Evolutionary conservation across 306 rosid species (phyloP).

Genomic region (Vicia villosa): DNA sequence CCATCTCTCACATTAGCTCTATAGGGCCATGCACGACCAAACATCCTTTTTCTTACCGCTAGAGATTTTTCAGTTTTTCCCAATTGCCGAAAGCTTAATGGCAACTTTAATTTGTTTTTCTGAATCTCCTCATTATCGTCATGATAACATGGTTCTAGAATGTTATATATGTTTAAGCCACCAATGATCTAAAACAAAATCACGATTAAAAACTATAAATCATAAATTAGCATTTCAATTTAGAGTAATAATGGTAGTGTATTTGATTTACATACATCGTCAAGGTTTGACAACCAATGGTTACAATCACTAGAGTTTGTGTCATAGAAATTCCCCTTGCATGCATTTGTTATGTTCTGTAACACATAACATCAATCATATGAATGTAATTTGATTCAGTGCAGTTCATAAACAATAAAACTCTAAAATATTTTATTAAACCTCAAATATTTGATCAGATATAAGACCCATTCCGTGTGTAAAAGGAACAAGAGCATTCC

Average conservation of each 20-base stretch:
- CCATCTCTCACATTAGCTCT: slow-evolving; percentile 71
- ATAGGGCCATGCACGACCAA: slow-evolving; percentile 86
- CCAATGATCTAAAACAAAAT: too few relatives aligned
- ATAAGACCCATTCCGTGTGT: neutral
- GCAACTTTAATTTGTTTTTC: slow-evolving; percentile 43
- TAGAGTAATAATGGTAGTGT: too few relatives aligned
- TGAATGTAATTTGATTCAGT: too few relatives aligned
- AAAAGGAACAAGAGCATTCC: slow-evolving; percentile 46
- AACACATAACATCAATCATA: neutral
- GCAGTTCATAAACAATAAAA: too few relatives aligned
- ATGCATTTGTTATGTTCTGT: neutral
- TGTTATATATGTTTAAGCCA: slow-evolving; percentile 63
- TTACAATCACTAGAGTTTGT: slow-evolving; percentile 3
- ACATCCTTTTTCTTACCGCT: slow-evolving; percentile 72
- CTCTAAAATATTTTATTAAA: slow-evolving; percentile 1
- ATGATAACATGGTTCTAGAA: slow-evolving; percentile 88
- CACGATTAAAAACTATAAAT: too few relatives aligned
- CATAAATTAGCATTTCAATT: too few relatives aligned
- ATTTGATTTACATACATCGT: too few relatives aligned
- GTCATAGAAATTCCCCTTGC: neutral
- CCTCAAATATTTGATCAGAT: slow-evolving; percentile 79
- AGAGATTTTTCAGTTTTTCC: slow-evolving; percentile 77
- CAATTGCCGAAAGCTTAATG: slow-evolving; percentile 64
- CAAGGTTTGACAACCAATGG: neutral
- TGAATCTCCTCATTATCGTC: slow-evolving; percentile 5